Conservation (phyloP, 306 rosid species). For the Cucurbita pepo region DNA sequence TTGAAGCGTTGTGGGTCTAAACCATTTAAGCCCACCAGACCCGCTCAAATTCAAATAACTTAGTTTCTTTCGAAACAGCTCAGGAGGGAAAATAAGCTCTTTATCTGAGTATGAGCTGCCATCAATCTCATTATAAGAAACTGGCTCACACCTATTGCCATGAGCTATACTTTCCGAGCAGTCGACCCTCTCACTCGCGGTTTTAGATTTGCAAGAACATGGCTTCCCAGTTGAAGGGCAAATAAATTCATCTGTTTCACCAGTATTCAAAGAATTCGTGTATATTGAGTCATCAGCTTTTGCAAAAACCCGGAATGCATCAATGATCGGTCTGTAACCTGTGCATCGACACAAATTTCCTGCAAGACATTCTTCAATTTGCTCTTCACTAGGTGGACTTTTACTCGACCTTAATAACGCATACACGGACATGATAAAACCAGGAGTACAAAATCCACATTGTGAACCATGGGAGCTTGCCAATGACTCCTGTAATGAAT, state of each 20-base stretch:
- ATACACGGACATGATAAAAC: slow-evolving; percentile 84
- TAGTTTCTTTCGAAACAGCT: slow-evolving; percentile 42
- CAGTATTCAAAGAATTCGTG: slow-evolving; percentile 34
- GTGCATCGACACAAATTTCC: slow-evolving; percentile 97
- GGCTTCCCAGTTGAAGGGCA: slow-evolving; percentile 94
- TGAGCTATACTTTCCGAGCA: slow-evolving; percentile 11
- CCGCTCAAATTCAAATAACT: slow-evolving; percentile 49
- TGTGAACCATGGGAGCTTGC: slow-evolving; percentile 83
- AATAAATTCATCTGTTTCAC: slow-evolving; percentile 31
- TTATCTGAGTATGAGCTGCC: slow-evolving; percentile 67
- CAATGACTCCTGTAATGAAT: slow-evolving; percentile 56
- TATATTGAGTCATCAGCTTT: slow-evolving; percentile 50
- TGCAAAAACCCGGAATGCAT: slow-evolving; percentile 83
- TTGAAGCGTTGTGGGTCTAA: slow-evolving; percentile 57
- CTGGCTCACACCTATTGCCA: slow-evolving; percentile 25
- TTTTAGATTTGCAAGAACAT: slow-evolving; percentile 54
- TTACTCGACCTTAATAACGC: slow-evolving; percentile 71
- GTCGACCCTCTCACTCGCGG: slow-evolving; percentile 17
- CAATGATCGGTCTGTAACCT: slow-evolving; percentile 90
- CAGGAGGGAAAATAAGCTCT: slow-evolving; percentile 91
- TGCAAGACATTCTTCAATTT: slow-evolving; percentile 82
- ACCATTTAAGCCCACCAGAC: slow-evolving; percentile 70
- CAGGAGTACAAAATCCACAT: slow-evolving; percentile 97
- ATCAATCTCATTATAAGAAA: slow-evolving; percentile 57
- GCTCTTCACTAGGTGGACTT: slow-evolving; percentile 62